Evolutionary conservation across 2,329 filamentous ascomycete species (phyloP).

Genomic region (Pleurostoma richardsiae): DNA sequence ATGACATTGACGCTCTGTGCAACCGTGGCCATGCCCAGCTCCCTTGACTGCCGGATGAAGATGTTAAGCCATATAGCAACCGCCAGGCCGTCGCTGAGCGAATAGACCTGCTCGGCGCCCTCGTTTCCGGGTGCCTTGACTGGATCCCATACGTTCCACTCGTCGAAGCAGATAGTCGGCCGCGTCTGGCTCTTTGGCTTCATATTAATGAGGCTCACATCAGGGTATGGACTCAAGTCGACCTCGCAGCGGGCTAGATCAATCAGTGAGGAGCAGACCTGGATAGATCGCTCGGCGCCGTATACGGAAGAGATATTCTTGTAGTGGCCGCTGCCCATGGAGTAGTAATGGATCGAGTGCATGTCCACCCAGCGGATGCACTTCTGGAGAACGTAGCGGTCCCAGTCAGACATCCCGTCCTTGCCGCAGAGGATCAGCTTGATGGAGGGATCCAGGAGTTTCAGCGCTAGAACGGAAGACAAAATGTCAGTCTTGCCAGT

Average conservation of each 20-base stretch:
- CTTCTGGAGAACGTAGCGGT: conserved; percentile 65
- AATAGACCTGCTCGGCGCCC: conserved; percentile 70
- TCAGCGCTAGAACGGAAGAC: conserved; percentile 33
- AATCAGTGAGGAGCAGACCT: conserved; percentile 62
- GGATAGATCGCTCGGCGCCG: conserved; percentile 66
- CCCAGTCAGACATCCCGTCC: conserved; percentile 66
- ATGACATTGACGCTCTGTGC: conserved; percentile 77
- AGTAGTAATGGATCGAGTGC: conserved; percentile 78
- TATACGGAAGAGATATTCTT: conserved; percentile 56
- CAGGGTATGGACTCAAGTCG: conserved; percentile 43
- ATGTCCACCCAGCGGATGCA: conserved; percentile 66
- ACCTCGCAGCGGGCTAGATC: conserved; percentile 70
- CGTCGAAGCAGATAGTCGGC: conserved; percentile 73
- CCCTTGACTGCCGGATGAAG: conserved; percentile 64
- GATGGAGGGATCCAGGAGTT: conserved; percentile 63
- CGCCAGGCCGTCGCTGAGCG: conserved; percentile 69
- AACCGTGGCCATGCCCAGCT: conserved; percentile 74
- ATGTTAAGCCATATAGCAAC: conserved; percentile 71
- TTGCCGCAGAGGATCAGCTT: conserved; percentile 68
- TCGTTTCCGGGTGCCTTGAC: conserved; percentile 62
- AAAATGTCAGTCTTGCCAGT: too few species aligned
- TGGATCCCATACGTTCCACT: conserved; percentile 82
- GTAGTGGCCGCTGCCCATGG: conserved; percentile 45
- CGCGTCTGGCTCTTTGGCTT: conserved; percentile 41
- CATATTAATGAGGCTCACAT: conserved; percentile 21